Evolutionary conservation across 1,284 basidiomycete genomes (phyloP), one percentile per base, ranked within the genome.

Genomic region (Apiotrichum domesticum): DNA sequence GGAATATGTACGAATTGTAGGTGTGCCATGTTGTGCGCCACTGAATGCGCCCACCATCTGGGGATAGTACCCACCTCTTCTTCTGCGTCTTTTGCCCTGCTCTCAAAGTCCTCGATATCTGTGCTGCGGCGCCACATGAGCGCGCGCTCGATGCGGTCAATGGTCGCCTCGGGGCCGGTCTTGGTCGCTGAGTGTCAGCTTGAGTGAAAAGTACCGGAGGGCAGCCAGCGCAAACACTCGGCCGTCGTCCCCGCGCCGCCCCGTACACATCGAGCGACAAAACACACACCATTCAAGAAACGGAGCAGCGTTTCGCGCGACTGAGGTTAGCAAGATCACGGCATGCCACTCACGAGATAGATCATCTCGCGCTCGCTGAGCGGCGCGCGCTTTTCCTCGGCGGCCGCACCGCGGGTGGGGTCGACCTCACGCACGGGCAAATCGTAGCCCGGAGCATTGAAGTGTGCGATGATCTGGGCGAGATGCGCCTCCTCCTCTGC

Each of bases 301-400:
- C 49, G 4, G 49, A 51, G 39, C 32, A 51, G 8, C 4, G 21
- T 32, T 34, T 51, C 49, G 13, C 49, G 39, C 6, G 49, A 51
- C 49, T 51, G 49, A 21, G 11, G 35, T 15, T 2, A 40, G 14
- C 8, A 13, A 42, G 29, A 46, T 29, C 33, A 46, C 32, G 45
- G 34, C 6, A 47, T 40, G 6, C 4, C 2, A 54, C 70, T 55
- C 52, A 74, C 72, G 49, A 74, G 61, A 50, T 65, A 72, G 67
- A 74, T 74, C 67, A 70, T 67, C 61, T 74, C 72, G 42, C 68
- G 58, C 55, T 71, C 68, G 4, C 41, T 59, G 44, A 73, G 51
- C 14, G 48, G 46, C 2, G 51, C 37, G 15, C 43, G 58, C 52
- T 65, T 49, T 15, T 49, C 47, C 3, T n/a, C 47, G 9, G 9